Conservation (phyloP, 2,329 filamentous ascomycete species). For the Pseudogymnoascus sp. region DNA sequence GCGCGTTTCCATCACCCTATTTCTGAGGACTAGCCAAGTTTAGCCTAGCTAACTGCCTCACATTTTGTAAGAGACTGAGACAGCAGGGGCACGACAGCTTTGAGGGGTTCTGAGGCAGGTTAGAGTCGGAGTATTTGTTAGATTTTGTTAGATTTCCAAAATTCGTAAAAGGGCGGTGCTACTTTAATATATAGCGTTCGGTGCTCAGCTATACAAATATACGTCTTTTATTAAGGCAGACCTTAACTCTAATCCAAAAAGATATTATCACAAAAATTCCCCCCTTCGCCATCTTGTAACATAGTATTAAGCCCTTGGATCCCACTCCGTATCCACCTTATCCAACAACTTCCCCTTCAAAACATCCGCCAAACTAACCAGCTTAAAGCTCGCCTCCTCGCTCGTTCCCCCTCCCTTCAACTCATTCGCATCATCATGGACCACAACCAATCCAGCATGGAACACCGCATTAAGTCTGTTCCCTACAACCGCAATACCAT, state of each 20-base stretch:
- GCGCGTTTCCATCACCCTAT: neutral
- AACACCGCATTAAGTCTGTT: slow-evolving; percentile 30
- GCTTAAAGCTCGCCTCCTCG: slow-evolving; percentile 42
- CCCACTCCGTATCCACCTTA: slow-evolving; percentile 33
- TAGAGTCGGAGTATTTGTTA: neutral
- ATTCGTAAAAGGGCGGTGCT: neutral
- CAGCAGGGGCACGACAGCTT: neutral
- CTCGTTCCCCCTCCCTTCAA: slow-evolving; percentile 38
- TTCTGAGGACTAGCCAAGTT: neutral
- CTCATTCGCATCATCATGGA: slow-evolving; percentile 48
- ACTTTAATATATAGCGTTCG: neutral
- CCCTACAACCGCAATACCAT: slow-evolving; percentile 35
- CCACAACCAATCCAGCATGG: slow-evolving; percentile 39
- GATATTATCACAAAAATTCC: neutral
- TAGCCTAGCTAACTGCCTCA: too few species aligned
- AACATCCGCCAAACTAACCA: slow-evolving; percentile 33
- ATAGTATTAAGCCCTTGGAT: slow-evolving; percentile 23
- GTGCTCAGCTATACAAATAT: neutral
- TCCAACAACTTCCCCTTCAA: slow-evolving; percentile 27
- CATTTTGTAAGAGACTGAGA: too few species aligned
- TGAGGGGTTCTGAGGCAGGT: neutral
- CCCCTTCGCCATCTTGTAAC: neutral
- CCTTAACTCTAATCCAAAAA: neutral
- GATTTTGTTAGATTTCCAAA: neutral
- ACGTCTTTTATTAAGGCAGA: neutral